A percentile compares a stretch with the other conserved stretches of the same genome.
Evolutionary conservation across 257 asterid genomes (phyloP).

Genomic region (Ballota nigra): DNA sequence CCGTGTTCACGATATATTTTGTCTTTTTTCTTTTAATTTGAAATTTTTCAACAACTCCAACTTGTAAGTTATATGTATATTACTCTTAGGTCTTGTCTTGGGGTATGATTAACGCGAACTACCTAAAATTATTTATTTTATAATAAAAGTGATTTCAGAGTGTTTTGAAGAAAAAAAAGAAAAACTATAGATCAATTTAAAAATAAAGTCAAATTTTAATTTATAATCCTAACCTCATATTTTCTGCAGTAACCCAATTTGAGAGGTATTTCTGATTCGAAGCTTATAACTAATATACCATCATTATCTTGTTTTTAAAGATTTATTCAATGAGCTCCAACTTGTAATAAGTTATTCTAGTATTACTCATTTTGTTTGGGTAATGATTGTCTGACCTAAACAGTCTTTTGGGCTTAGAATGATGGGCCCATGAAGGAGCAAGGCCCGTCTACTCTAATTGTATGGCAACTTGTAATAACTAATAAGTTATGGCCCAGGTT

Average conservation of each 20-base stretch:
- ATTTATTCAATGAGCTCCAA: background rate
- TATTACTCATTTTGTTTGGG: background rate
- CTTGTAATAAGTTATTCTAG: background rate
- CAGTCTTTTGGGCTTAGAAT: background rate
- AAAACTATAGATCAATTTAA: background rate
- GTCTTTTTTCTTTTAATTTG: background rate
- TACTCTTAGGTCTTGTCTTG: background rate
- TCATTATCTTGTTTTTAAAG: slow-evolving; percentile 20
- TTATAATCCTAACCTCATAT: too few species aligned
- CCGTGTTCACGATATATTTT: too few species aligned
- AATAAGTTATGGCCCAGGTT: too few species aligned
- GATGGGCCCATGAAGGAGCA: background rate
- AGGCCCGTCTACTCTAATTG: background rate
- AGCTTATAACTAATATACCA: slow-evolving; percentile 24
- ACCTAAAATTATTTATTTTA: background rate
- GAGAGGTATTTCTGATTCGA: too few species aligned
- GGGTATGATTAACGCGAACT: background rate
- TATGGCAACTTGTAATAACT: background rate
- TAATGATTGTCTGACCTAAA: background rate
- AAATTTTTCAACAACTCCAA: background rate
- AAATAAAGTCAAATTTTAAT: too few species aligned
- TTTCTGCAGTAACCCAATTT: too few species aligned
- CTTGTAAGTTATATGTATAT: background rate
- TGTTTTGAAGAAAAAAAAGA: background rate
- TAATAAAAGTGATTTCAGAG: background rate